Evolutionary conservation across 1,139 yeast species (phyloP), one percentile per base, ranked within the genome.

Genomic region (Casaregolazyma lundiana): DNA sequence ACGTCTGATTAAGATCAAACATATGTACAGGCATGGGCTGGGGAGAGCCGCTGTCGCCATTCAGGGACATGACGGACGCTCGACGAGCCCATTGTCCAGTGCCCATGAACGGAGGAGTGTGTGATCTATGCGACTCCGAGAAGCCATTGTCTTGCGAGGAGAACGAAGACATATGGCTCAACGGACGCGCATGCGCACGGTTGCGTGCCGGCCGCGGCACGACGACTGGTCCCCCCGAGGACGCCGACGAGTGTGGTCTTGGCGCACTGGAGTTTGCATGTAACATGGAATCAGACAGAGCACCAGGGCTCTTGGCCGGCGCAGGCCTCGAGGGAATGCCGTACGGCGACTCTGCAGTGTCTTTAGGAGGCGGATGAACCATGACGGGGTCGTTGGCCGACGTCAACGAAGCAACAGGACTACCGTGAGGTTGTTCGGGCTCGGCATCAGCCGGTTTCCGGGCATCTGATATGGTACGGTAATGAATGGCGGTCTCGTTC

Each of bases 1-100:
- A 59, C 6, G 64, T 55, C 52, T 65, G 69, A 41, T 58, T 54
- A 41, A 61, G 53, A 43, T 61, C 64, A 42, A 57, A 61, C 57
- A 59, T 57, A 19, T 64, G 59, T 4, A 60, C 56, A 16, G 57
- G 49, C 11, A 62, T 62, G 29, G 50, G 49, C 38, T 58, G 60
- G n/a, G 55, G 34, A 9, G 59, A 56, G 11, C 53, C 41, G 42
- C 57, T 57, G 43, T 53, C 49, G 41, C 57, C 46, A 6, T 56
- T 50, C 20, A 54, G 51, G 11, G 56, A 50, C 20, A 47, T 45
- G 7, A 56, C 50, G 4, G 55, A 49, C 17, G 49, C 45, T 11
- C 52, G 48, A 6, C 51, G 44, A 7, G 51, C 30, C 11, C 24
- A 20, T 21, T 11, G 36, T n/a, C 11, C 11, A 13, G 19, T 13